A percentile compares a stretch with the other conserved stretches of the same genome.
phyloP scores from a whole-genome alignment of 2,329 filamentous ascomycete species.

The Colletotrichum falcatum region DNA sequence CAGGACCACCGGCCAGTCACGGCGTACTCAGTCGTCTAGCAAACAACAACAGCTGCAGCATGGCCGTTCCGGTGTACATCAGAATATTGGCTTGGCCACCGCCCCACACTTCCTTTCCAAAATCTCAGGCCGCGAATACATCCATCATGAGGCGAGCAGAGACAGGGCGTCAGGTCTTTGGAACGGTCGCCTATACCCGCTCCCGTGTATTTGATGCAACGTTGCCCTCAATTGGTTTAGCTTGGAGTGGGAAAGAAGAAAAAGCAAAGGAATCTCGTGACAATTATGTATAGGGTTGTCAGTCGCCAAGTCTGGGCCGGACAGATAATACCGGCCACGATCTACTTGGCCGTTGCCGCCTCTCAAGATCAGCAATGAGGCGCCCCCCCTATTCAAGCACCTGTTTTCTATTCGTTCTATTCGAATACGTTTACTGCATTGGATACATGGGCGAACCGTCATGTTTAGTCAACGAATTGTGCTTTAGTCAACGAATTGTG shows the following conservation, averaged over 20 bases:
- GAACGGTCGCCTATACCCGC: slow-evolving; percentile 8
- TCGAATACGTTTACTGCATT: too few species aligned
- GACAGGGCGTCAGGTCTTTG: neutral
- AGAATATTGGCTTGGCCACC: slow-evolving; percentile 26
- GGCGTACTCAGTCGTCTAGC: neutral
- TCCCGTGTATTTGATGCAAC: slow-evolving; percentile 10
- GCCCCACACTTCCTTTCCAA: neutral
- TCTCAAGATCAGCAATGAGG: too few species aligned
- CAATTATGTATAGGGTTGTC: neutral
- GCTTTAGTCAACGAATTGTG: too few species aligned
- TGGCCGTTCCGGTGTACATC: neutral
- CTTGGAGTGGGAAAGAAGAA: neutral
- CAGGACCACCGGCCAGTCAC: neutral
- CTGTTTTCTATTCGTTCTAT: too few species aligned
- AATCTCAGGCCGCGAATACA: slow-evolving; percentile 2
- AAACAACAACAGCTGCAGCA: neutral
- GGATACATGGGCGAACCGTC: too few species aligned
- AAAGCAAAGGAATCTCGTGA: neutral
- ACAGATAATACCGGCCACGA: too few species aligned
- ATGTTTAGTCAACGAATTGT: too few species aligned
- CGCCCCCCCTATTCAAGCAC: too few species aligned
- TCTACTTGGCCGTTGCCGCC: too few species aligned
- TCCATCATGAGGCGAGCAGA: slow-evolving; percentile 7
- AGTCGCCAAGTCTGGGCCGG: neutral
- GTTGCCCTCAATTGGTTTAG: slow-evolving; percentile 14